phyloP scores from a whole-genome alignment of 768 basidiomycete genomes.

The Suillus alpinus region DNA sequence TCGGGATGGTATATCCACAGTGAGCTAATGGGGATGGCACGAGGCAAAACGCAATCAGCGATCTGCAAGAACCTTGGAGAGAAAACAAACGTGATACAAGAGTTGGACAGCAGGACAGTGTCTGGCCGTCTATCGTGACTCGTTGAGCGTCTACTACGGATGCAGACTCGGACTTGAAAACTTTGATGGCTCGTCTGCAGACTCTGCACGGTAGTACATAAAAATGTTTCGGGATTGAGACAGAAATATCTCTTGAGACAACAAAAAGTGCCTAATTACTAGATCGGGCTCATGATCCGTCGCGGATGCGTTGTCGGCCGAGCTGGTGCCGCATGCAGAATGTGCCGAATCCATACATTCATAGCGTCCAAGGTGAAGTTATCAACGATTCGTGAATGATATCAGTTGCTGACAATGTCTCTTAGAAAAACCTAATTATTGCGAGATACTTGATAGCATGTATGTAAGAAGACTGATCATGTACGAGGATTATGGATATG shows the following conservation, averaged over 20 bases:
- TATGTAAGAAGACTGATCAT: not conserved
- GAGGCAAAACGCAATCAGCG: not conserved
- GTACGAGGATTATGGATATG: not conserved
- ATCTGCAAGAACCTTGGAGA: not conserved
- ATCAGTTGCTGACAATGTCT: not conserved
- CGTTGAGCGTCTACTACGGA: not conserved
- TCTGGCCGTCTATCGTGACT: not conserved
- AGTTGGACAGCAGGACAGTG: not conserved
- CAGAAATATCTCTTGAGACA: not conserved
- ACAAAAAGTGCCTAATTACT: not conserved
- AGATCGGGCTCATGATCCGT: not conserved
- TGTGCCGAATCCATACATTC: too few species aligned
- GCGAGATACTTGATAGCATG: not conserved
- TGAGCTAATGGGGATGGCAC: not conserved
- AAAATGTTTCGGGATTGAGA: not conserved
- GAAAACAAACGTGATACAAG: not conserved
- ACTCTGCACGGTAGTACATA: not conserved
- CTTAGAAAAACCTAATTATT: not conserved
- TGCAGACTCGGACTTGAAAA: not conserved
- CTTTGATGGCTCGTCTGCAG: not conserved
- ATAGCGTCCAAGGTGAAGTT: too few species aligned
- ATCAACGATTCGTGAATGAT: not conserved
- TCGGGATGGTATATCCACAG: not conserved
- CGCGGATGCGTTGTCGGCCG: not conserved
- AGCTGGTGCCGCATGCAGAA: not conserved